A percentile compares a stretch with the other conserved stretches of the same genome.
phyloP scores from a whole-genome alignment of 371 early-diverging fungal genomes.

The Parasitella parasitica region DNA sequence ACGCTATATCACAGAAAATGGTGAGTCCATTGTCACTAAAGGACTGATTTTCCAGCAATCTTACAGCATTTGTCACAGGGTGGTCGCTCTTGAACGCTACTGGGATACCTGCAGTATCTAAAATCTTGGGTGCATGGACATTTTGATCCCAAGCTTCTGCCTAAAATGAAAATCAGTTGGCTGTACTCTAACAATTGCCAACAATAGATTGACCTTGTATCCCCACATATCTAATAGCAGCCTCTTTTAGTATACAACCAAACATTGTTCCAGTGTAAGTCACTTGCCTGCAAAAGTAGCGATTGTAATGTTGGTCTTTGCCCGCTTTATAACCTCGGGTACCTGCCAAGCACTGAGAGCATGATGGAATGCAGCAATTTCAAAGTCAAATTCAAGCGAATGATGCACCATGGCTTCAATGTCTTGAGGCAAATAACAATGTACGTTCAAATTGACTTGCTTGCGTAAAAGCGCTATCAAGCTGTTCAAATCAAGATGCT shows the following conservation, averaged over 20 bases:
- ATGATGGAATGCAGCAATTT: slow-evolving; percentile 69
- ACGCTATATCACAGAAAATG: slow-evolving; percentile 30
- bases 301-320: slow-evolving; percentile 63
- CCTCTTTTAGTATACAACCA: slow-evolving; percentile 28
- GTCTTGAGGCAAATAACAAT: slow-evolving; percentile 58
- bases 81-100: slow-evolving; percentile 86
- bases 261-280: neutral
- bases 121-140: slow-evolving; percentile 63
- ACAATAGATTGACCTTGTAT: slow-evolving; percentile 39
- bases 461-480: slow-evolving; percentile 58
- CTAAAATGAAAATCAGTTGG: slow-evolving; percentile 13
- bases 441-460: slow-evolving; percentile 56
- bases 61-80: slow-evolving; percentile 73
- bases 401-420: slow-evolving; percentile 64
- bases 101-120: slow-evolving; percentile 70
- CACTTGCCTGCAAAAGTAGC: slow-evolving; percentile 72
- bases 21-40: neutral
- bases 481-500: slow-evolving; percentile 46
- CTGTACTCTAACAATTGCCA: neutral
- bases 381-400: slow-evolving; percentile 62
- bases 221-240: slow-evolving; percentile 53
- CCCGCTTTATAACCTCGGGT: slow-evolving; percentile 51
- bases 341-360: slow-evolving; percentile 67
- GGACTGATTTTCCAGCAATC: too few relatives aligned
- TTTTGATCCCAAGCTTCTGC: slow-evolving; percentile 73